Percentiles rank a stretch among this genome's conserved stretches.
These are phyloP conservation scores for Microdochium nivale DNA, from an alignment of 2,329 filamentous ascomycete species.

Conservation along the genomic window DNA sequence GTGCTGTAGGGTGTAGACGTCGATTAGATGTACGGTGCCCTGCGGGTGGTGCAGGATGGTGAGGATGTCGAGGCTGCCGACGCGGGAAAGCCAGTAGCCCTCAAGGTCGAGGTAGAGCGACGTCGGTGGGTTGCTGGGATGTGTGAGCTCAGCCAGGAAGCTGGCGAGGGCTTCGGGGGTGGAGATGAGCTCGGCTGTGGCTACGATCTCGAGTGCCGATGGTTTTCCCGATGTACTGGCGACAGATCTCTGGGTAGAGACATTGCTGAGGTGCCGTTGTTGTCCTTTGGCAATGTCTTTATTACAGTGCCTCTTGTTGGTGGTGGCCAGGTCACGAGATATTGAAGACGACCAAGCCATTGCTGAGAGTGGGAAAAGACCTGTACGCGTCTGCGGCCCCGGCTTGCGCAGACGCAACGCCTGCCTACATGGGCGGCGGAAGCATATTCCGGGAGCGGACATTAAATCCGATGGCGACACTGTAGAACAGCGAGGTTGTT, in stretches of 20 bases:
- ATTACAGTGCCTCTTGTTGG: too few species aligned
- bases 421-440: background rate
- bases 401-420: background rate
- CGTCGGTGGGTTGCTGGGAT: background rate
- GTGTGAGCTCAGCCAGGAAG: background rate
- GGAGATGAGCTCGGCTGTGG: background rate
- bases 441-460: background rate
- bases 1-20: background rate
- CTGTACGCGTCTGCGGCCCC: background rate
- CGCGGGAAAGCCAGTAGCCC: background rate
- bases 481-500: too few species aligned
- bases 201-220: background rate
- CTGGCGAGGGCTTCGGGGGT: background rate
- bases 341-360: background rate
- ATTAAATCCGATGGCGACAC: background rate
- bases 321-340: too few species aligned
- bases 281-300: too few species aligned
- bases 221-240: too few species aligned
- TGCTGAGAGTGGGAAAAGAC: background rate
- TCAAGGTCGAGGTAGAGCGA: background rate
- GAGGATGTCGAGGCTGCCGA: background rate
- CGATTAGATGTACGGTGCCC: background rate
- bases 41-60: background rate
- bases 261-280: too few species aligned
- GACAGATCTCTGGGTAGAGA: too few species aligned